A percentile compares a stretch with the other conserved stretches of the same genome.
Conservation (phyloP, 148 eudicot genomes). For the Cornus controversa region DNA sequence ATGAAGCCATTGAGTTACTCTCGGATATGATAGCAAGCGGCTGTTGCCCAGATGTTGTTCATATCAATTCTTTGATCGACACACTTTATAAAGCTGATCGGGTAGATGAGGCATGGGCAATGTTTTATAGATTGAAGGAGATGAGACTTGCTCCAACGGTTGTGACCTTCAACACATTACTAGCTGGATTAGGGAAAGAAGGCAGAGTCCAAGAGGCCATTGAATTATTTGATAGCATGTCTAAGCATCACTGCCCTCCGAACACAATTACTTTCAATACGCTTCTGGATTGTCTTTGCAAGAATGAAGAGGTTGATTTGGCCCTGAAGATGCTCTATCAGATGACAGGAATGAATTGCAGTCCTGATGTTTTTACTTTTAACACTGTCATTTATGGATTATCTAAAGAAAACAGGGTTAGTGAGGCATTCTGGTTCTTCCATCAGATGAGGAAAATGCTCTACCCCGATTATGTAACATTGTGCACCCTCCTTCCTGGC, state of each 20-base stretch:
- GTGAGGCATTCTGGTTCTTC: constrained; percentile 77
- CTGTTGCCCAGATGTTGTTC: constrained; percentile 67
- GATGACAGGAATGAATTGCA: constrained; percentile 63
- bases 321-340: constrained; percentile 62
- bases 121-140: constrained; percentile 64
- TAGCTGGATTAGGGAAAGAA: constrained; percentile 82
- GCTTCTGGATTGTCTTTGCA: constrained; percentile 83
- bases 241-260: constrained; percentile 53
- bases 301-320: constrained; percentile 64
- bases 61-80: constrained; percentile 84
- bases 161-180: constrained; percentile 85
- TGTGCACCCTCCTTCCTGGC: constrained; percentile 74
- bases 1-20: constrained; percentile 67
- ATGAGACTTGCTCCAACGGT: constrained; percentile 76
- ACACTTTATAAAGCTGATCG: constrained; percentile 77
- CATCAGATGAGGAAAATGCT: constrained; percentile 80
- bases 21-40: constrained; percentile 68
- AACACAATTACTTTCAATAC: constrained; percentile 84
- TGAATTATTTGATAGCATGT: constrained; percentile 61
- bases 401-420: constrained; percentile 49
- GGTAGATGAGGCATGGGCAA: constrained; percentile 81
- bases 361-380: constrained; percentile 80
- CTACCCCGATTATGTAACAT: constrained; percentile 69
- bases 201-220: constrained; percentile 71
- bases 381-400: constrained; percentile 81